A percentile compares a stretch with the other conserved stretches of the same genome.
Conservation (phyloP, 1,284 basidiomycete species). For the Singerocomus rubriflavus region DNA sequence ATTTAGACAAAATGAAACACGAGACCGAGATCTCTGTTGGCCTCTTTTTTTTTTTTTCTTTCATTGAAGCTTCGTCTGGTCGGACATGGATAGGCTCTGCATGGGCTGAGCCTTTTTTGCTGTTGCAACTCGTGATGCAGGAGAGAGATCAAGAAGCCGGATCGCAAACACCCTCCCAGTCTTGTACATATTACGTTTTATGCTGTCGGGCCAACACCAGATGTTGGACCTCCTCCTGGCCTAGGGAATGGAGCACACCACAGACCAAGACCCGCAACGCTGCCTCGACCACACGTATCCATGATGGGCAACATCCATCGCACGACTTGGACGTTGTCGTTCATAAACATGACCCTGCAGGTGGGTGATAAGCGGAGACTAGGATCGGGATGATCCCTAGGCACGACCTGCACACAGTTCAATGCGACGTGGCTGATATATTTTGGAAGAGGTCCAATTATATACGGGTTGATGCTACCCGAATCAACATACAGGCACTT, state of each 20-base stretch:
- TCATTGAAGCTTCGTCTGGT: no score
- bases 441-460: background rate
- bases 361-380: background rate
- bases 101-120: no score
- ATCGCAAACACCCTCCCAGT: background rate
- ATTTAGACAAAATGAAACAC: no score
- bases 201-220: no score
- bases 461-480: constrained; percentile 3
- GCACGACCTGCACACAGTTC: background rate
- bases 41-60: no score
- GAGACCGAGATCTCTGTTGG: no score
- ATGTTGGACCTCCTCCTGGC: background rate
- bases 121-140: no score
- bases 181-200: background rate
- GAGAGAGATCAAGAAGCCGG: background rate
- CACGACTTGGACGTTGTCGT: background rate
- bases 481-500: constrained; percentile 13
- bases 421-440: background rate
- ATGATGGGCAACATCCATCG: constrained; percentile 5
- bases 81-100: no score
- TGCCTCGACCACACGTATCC: background rate
- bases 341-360: constrained; percentile 17
- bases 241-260: background rate
- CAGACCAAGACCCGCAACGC: no score
- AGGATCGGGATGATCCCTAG: constrained; percentile 1